Evolutionary conservation across 345 rosid genomes (phyloP), one percentile per base, ranked within the genome.

Genomic region (Acer campestre): DNA sequence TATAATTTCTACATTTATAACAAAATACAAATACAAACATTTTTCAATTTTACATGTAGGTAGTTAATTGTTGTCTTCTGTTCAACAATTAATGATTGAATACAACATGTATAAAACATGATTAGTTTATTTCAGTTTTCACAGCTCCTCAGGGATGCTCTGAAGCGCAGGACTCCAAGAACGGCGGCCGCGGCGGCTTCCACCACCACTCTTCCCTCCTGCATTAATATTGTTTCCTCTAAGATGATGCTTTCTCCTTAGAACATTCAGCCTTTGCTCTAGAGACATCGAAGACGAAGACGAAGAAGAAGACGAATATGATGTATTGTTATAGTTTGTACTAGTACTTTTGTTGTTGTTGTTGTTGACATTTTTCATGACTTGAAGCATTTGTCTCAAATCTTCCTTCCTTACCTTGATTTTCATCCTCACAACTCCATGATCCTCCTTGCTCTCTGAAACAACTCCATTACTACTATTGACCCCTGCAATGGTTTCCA

Each of bases 341-440:
- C 46, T 7, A 0, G 29, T 27, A 20, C 42, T 22, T 58, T 8
- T 42, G 46, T 7, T 42, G 11, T 7, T 42, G 46, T 53, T 20
- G 38, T 69, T 75, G 10, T 22, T 29, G 20, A 72, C 78, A 18
- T 78, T 40, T 71, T 75, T 76, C 58, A 83, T 68, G 16, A 70
- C 25, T 66, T 84, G 82, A 67, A 86, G 48, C 79, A 86, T 65
- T 71, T 85, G 86, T 76, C 76, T 85, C 49, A 88, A 76, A 71
- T 89, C 91, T 82, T 88, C 81, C 80, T 79, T 86, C 78, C 81
- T 85, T 8, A 86, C 85, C 14, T 81, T 49, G 18, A 89, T 23
- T 80, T 85, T 88, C 80, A 86, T 67, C 72, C 87, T 82, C 73
- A 85, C 75, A 16, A 38, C 85, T 61, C 89, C 87, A 51, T 42